These are phyloP conservation scores for Candida freyschussii DNA, from an alignment of 1,139 yeast genomes.

Conservation along the genomic window DNA sequence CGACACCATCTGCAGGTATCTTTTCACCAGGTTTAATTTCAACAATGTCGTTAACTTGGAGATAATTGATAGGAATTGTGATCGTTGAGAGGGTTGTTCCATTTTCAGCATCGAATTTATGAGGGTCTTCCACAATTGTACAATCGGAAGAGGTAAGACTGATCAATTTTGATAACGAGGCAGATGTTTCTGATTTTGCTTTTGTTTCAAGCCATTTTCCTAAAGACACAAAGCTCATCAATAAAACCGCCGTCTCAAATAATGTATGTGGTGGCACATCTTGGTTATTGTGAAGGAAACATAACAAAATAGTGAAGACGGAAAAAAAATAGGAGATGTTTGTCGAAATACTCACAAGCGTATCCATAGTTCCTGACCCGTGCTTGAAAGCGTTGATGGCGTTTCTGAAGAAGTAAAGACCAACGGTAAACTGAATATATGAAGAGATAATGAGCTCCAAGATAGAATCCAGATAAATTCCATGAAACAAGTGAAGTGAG, in stretches of 20 bases:
- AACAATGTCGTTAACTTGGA: constrained; percentile 75
- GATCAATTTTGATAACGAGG: constrained; percentile 75
- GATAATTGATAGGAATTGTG: constrained; percentile 61
- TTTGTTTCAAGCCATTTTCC: constrained; percentile 90
- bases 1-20: constrained; percentile 87
- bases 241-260: constrained; percentile 86
- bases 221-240: constrained; percentile 73
- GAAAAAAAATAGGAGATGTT: constrained; percentile 76
- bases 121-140: constrained; percentile 42
- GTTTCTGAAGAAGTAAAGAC: constrained; percentile 56
- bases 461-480: constrained; percentile 50
- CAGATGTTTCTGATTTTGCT: constrained; percentile 92
- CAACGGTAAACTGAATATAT: constrained; percentile 64
- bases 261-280: constrained; percentile 58
- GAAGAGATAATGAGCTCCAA: constrained; percentile 59
- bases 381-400: constrained; percentile 63
- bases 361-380: constrained; percentile 92
- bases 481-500: constrained; percentile 37
- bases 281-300: constrained; percentile 29
- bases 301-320: constrained; percentile 48
- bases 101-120: constrained; percentile 12
- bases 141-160: constrained; percentile 80
- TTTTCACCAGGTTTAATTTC: constrained; percentile 81
- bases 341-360: constrained; percentile 79
- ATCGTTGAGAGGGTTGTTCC: constrained; percentile 12